phyloP scores from a whole-genome alignment of 225 moss, liverwort and hornwort species.

The Physcomitrium patens region DNA sequence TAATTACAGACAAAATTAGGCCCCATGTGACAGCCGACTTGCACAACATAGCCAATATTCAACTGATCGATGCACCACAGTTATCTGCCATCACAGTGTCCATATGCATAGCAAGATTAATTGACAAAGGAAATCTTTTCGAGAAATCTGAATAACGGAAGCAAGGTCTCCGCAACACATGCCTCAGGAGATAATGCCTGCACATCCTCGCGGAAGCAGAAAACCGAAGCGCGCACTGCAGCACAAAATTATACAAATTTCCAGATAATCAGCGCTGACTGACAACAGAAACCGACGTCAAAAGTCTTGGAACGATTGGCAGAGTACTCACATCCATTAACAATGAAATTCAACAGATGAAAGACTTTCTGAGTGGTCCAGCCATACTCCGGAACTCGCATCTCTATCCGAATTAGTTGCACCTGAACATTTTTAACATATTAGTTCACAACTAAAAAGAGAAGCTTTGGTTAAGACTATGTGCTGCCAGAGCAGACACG shows the following conservation, averaged over 20 bases:
- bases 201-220: conserved; percentile 81
- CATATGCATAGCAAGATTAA: neutral
- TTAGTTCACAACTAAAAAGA: neutral
- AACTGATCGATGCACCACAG: too few species aligned
- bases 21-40: neutral
- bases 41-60: neutral
- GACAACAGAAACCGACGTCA: neutral
- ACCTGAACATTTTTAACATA: conserved; percentile 54
- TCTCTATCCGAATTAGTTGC: conserved; percentile 91
- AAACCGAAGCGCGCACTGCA: conserved; percentile 92
- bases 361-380: conserved; percentile 99
- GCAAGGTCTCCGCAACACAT: neutral
- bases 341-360: conserved; percentile 90
- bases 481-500: neutral
- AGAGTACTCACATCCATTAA: conserved; percentile 78
- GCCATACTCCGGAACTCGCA: conserved; percentile 96
- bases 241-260: neutral
- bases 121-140: neutral
- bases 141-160: neutral
- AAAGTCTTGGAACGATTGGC: conserved; percentile 13
- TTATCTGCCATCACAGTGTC: neutral
- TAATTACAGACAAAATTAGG: too few species aligned
- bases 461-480: neutral
- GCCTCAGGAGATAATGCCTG: conserved; percentile 77
- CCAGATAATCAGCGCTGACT: conserved; percentile 13